Evolutionary conservation across 352 stramenopile genomes (phyloP), one percentile per base, ranked within the genome.

Genomic region (Globisporangium yorkense): DNA sequence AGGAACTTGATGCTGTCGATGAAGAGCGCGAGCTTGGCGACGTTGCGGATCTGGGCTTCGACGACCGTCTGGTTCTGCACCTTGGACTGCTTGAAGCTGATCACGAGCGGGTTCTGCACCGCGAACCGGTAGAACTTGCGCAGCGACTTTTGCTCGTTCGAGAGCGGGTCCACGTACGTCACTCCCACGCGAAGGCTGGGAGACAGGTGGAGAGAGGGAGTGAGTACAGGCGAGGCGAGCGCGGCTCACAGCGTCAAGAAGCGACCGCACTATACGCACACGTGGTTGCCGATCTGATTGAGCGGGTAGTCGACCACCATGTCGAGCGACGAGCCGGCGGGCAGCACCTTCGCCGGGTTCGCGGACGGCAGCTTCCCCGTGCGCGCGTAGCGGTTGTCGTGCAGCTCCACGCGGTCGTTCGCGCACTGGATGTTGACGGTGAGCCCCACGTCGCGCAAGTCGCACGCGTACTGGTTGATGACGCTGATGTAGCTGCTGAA

Each of bases 401-500:
- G 77, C n/a, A 91, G 66, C 51, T 92, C 82, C 7, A 89, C 75
- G 27, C 83, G 80, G 58, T 89, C 82, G 61, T 88, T 89, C 20
- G 77, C 78, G 61, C 80, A 94, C 59, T 96, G 87, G 40, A 97
- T 92, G 61, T 92, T 96, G 29, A 85, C 75, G 5, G 79, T 89
- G 6, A 94, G 64, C 0, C 80, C 74, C 6, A 94, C 85, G 59
- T 94, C 78, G 13, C 79, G 74, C 27, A 94, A 50, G 20, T 92
- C 80, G 29, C 78, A 92, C 39, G 77, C 73, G 66, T 89, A 94
- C 55, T 87, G 85, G 67, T 97, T 97, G 54, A 96, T 91, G 20
- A 97, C 88, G 57, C 79, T 93, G 68, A 97, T 96, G 71, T 96
- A 97, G 69, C 87, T 96, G 71, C 84, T 95, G 62, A 97, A 97